Base-by-base conservation (phyloP, 768 basidiomycete genomes). In the Phaeolepiota aurea region DNA sequence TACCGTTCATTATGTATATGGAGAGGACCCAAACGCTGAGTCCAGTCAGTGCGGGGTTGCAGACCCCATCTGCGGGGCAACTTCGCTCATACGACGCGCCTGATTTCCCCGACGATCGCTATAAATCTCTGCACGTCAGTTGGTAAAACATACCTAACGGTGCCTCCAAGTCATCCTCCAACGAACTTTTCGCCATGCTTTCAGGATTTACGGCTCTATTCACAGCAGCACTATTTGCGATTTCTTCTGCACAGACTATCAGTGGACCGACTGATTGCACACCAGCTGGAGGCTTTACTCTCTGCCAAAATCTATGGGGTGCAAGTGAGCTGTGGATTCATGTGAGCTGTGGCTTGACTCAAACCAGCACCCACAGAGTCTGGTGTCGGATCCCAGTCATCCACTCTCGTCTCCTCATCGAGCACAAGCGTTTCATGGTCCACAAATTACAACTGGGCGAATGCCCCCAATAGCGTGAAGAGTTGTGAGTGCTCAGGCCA, bases 241-340 rank as follows among this genome's bases (percentile, higher is more conserved):
- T 23, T 15, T 38, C 36, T 2, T 32, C 45, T 11, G 64, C 61
- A 1, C 65, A 69, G 49, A 68, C 68, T 4, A 61, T 77, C 38
- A 56, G 61, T 4, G 74, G 74, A 2, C 62, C 59, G 41, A 69
- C 51, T 30, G 56, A 63, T 44, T 77, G 75, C 50, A 45, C 56
- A 32, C 55, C 71, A 1, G 69, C 68, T 2, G 75, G 74, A 2
- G 52, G 54, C 10, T 79, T 61, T 53, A 68, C 63, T 0, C 65
- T 77, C 32, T 77, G 76, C 59, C 71, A 77, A 51, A 75, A 79
- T 52, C 68, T 74, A 16, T 79, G 76, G 76, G 75, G 74, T 11
- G 48, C 53, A 14, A 38, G 71, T 71, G 44, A 30, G 64, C 37
- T 49, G 23, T 35, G 20, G 42, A 3, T 22, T 5, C 23, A 19